A percentile compares a stretch with the other conserved stretches of the same genome.
Evolutionary conservation across 2,329 filamentous ascomycete genomes (phyloP).

Genomic region (Aspergillus sclerotialis): DNA sequence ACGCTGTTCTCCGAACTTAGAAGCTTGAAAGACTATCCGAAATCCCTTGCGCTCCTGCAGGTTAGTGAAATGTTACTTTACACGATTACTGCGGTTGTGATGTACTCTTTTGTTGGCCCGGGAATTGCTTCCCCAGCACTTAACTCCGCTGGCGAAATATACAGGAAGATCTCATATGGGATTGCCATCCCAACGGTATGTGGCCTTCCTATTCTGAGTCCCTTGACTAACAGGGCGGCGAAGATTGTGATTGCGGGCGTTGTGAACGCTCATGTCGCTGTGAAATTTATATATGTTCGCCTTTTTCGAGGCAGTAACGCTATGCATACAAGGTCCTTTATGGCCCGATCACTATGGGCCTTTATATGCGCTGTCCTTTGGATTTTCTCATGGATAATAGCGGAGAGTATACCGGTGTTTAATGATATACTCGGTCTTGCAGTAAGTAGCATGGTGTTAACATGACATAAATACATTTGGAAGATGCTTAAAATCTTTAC

Average conservation of each 20-base stretch:
- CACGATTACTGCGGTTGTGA: constrained; percentile 55
- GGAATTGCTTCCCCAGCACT: constrained; percentile 57
- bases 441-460: constrained; percentile 14
- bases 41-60: constrained; percentile 55
- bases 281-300: constrained; percentile 57
- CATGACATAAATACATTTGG: too few relatives aligned
- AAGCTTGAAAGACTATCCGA: constrained; percentile 51
- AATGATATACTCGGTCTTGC: constrained; percentile 57
- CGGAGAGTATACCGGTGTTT: constrained; percentile 62
- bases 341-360: constrained; percentile 50
- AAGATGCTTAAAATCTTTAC: not conserved
- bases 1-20: constrained; percentile 56
- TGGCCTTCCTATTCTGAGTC: not conserved
- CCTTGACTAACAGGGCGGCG: not conserved
- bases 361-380: constrained; percentile 48
- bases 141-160: constrained; percentile 46
- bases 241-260: constrained; percentile 60
- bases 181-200: constrained; percentile 55
- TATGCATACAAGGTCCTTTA: constrained; percentile 39
- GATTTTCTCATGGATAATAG: constrained; percentile 56
- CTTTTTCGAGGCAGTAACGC: constrained; percentile 52
- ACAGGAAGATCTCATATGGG: constrained; percentile 58
- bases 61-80: constrained; percentile 53
- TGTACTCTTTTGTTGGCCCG: constrained; percentile 58
- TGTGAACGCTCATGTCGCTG: constrained; percentile 58